These are phyloP conservation scores for Cystofilobasidium capitatum DNA, from an alignment of 768 basidiomycete species.

Conservation along the genomic window DNA sequence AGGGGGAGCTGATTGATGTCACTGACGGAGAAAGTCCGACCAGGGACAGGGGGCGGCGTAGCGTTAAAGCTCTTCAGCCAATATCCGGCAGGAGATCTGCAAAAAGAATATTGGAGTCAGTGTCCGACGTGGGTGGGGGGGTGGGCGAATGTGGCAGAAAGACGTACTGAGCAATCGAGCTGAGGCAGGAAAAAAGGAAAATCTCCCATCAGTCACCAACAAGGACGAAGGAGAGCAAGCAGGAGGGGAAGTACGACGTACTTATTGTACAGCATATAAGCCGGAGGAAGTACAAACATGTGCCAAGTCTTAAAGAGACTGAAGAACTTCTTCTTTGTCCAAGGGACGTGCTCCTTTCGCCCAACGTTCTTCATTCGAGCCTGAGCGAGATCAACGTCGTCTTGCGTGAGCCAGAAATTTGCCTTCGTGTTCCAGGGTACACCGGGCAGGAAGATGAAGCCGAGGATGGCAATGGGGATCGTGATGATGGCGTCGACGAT, in stretches of 20 bases:
- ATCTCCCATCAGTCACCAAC: too few relatives aligned
- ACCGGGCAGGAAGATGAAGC: slow-evolving; percentile 19
- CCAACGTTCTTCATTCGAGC: neutral
- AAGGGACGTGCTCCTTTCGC: slow-evolving; percentile 8
- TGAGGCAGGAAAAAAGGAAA: neutral
- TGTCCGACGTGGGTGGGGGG: neutral
- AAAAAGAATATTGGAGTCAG: neutral
- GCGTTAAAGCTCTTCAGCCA: slow-evolving; percentile 16
- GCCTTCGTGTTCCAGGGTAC: slow-evolving; percentile 20
- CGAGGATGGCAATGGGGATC: slow-evolving; percentile 14
- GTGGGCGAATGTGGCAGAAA: neutral
- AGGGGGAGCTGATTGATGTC: slow-evolving; percentile 13
- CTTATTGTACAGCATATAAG: neutral
- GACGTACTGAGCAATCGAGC: slow-evolving; percentile 1
- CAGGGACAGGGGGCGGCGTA: slow-evolving; percentile 12
- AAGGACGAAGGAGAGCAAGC: neutral
- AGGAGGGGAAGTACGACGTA: too few relatives aligned
- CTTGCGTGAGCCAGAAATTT: slow-evolving; percentile 10
- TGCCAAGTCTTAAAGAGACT: neutral
- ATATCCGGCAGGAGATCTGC: slow-evolving; percentile 8
- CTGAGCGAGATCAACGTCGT: slow-evolving; percentile 10
- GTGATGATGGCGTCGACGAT: slow-evolving; percentile 25
- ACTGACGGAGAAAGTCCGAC: neutral
- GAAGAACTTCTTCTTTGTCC: neutral
- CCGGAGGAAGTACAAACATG: neutral